Percentiles rank a stretch among this genome's conserved stretches.
These are phyloP conservation scores for Zhuliangozyma parablackwelliae DNA, from an alignment of 1,139 yeast genomes.

Conservation along the genomic window DNA sequence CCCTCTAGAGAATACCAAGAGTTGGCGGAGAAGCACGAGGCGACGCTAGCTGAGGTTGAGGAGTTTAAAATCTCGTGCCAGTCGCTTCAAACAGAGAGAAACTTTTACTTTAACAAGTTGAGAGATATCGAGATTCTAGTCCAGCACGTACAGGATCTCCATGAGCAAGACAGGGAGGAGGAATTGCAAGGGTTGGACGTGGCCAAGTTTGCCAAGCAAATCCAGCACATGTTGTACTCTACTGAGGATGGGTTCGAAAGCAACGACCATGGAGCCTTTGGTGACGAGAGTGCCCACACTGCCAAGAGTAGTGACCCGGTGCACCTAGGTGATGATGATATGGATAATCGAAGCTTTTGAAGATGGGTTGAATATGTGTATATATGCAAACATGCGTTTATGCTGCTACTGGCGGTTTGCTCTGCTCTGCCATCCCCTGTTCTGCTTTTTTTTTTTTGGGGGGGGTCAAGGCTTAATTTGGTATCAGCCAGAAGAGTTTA, in stretches of 20 bases:
- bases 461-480: no score
- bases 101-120: slow-evolving; percentile 84
- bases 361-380: slow-evolving; percentile 2
- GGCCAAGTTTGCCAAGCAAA: slow-evolving; percentile 48
- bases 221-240: slow-evolving; percentile 72
- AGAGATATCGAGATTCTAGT: slow-evolving; percentile 82
- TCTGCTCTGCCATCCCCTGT: no score
- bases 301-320: background rate
- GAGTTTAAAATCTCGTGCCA: slow-evolving; percentile 52
- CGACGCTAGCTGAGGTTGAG: slow-evolving; percentile 45
- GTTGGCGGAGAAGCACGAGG: slow-evolving; percentile 32
- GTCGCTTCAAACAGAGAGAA: slow-evolving; percentile 71
- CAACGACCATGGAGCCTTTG: slow-evolving; percentile 1
- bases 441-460: no score
- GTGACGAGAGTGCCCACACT: background rate
- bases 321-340: background rate
- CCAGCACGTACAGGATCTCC: slow-evolving; percentile 54
- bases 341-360: no score
- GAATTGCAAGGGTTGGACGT: slow-evolving; percentile 27
- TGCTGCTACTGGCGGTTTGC: no score
- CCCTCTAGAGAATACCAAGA: slow-evolving; percentile 7
- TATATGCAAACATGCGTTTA: no score
- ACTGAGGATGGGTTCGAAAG: slow-evolving; percentile 68
- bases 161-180: slow-evolving; percentile 24
- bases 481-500: no score